phyloP scores from a whole-genome alignment of 768 basidiomycete genomes.

The Leccinellum albellum region DNA sequence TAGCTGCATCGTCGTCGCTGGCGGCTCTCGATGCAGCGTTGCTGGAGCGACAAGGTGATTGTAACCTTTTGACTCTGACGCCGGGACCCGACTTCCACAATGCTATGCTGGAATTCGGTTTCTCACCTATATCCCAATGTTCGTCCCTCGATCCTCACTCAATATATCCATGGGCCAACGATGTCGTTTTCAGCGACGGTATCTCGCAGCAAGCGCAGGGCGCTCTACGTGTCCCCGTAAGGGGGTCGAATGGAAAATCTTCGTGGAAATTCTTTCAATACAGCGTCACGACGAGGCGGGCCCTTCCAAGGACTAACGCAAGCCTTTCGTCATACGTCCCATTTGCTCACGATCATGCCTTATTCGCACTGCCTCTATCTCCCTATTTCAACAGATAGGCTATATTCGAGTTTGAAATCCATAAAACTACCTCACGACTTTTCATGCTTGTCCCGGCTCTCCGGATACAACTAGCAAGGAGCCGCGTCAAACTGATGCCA shows the following conservation, averaged over 20 bases:
- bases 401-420: neutral
- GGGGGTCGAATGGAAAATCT: slow-evolving; percentile 5
- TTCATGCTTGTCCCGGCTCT: neutral
- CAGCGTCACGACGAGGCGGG: neutral
- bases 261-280: slow-evolving; percentile 8
- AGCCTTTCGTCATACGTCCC: neutral
- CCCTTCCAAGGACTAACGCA: neutral
- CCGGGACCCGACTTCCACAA: neutral
- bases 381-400: neutral
- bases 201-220: neutral
- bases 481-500: neutral
- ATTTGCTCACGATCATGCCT: neutral
- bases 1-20: slow-evolving; percentile 4
- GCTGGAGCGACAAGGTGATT: neutral
- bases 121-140: slow-evolving; percentile 3
- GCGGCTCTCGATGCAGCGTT: neutral
- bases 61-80: neutral
- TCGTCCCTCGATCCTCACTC: neutral
- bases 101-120: slow-evolving; percentile 1
- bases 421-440: neutral
- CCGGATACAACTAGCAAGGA: slow-evolving; percentile 17
- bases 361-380: neutral
- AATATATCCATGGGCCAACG: neutral
- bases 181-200: slow-evolving; percentile 1
- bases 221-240: slow-evolving; percentile 6